These are phyloP conservation scores for Porodaedalea pini DNA, from an alignment of 1,284 basidiomycete genomes.

Conservation along the genomic window DNA sequence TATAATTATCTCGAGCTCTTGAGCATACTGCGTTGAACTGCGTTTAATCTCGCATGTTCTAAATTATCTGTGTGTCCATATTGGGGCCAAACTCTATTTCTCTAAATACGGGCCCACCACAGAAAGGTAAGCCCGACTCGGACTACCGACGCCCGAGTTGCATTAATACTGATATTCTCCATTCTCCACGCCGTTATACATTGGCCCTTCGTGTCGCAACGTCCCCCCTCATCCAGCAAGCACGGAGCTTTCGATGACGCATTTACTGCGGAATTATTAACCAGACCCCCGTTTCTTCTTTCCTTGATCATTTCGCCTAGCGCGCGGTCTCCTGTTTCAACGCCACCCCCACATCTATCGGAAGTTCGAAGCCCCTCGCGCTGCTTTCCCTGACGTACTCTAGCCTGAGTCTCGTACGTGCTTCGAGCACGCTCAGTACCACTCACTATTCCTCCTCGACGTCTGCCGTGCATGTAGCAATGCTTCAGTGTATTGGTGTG, in stretches of 20 bases:
- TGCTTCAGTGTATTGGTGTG: not conserved
- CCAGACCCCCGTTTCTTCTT: not conserved
- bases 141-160: not conserved
- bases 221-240: not conserved
- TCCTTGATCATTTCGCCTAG: not conserved
- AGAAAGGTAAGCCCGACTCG: not conserved
- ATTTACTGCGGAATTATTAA: not conserved
- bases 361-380: conserved; percentile 4
- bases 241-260: not conserved
- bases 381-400: conserved; percentile 1
- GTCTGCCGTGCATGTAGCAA: not conserved
- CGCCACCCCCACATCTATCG: conserved; percentile 5
- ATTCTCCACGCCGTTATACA: not conserved
- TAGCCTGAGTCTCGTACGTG: not conserved
- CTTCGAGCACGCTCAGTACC: not conserved
- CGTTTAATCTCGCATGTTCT: not conserved
- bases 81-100: no score
- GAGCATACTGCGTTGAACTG: not conserved
- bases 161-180: not conserved
- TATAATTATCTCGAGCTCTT: no score
- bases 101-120: no score
- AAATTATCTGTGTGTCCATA: not conserved
- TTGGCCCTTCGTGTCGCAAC: not conserved
- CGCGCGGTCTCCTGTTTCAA: conserved; percentile 3
- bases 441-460: no score